These are phyloP conservation scores for Trypanosoma melophagium DNA, from an alignment of 208 protist genomes.

Conservation along the genomic window DNA sequence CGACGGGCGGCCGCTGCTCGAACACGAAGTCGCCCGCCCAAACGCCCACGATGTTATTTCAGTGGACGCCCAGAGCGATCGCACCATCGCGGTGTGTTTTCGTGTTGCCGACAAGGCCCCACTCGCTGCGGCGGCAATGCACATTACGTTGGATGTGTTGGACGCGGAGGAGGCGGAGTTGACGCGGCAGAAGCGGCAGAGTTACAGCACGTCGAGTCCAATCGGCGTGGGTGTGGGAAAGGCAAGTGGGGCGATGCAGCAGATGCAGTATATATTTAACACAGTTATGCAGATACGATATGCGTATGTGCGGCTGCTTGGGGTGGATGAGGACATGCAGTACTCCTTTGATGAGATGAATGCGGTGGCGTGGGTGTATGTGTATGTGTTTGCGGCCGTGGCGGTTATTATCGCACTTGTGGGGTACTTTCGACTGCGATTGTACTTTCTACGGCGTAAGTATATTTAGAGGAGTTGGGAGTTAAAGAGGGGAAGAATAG, in stretches of 20 bases:
- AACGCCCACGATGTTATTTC: conserved; percentile 55
- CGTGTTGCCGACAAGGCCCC: conserved; percentile 43
- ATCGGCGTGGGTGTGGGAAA: conserved; percentile 57
- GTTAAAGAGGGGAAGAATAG: neutral
- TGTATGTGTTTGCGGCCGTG: conserved; percentile 47
- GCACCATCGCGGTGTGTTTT: conserved; percentile 64
- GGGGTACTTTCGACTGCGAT: conserved; percentile 40
- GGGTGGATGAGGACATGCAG: conserved; percentile 47
- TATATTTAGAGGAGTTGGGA: conserved; percentile 9
- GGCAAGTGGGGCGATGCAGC: conserved; percentile 53
- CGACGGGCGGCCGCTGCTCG: conserved; percentile 45
- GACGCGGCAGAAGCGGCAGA: conserved; percentile 61
- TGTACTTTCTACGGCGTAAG: conserved; percentile 19
- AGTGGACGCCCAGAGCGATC: conserved; percentile 28
- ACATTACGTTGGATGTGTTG: conserved; percentile 59
- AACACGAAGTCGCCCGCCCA: conserved; percentile 50
- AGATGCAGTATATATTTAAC: conserved; percentile 66
- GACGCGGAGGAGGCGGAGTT: conserved; percentile 76
- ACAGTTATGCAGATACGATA: conserved; percentile 31
- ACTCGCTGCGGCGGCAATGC: conserved; percentile 44
- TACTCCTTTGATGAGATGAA: conserved; percentile 50
- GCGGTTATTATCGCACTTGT: conserved; percentile 29
- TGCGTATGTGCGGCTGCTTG: conserved; percentile 29
- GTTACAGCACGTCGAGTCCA: conserved; percentile 62
- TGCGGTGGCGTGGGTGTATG: conserved; percentile 42